Conservation (phyloP, 1,284 basidiomycete species). For the Irpex sp. region DNA sequence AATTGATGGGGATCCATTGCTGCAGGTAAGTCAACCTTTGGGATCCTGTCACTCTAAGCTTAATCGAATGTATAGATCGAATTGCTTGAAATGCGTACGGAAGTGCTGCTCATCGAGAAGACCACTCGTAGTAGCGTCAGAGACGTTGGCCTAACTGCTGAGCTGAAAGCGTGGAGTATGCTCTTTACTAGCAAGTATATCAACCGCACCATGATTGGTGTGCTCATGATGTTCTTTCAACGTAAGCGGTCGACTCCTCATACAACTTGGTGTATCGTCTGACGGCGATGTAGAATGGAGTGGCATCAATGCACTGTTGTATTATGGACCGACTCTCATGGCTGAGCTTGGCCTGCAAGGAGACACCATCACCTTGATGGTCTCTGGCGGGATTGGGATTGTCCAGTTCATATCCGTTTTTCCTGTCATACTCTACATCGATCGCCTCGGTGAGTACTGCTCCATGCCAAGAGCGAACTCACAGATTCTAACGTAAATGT, state of each 20-base stretch:
- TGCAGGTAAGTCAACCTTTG: slow-evolving; percentile 39
- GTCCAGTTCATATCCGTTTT: slow-evolving; percentile 74
- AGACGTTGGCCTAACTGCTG: slow-evolving; percentile 28
- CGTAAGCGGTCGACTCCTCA: slow-evolving; percentile 40
- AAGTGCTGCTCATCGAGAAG: slow-evolving; percentile 46
- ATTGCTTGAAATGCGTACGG: slow-evolving; percentile 69
- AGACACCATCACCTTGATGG: slow-evolving; percentile 53
- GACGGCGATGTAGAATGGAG: slow-evolving; percentile 60
- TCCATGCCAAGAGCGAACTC: background rate
- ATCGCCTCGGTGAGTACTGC: slow-evolving; percentile 56
- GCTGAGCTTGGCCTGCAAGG: slow-evolving; percentile 56
- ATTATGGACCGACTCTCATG: slow-evolving; percentile 77
- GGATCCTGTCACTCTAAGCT: background rate
- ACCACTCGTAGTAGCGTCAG: slow-evolving; percentile 21
- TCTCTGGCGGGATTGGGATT: slow-evolving; percentile 77
- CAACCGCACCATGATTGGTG: slow-evolving; percentile 61
- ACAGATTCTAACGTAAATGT: background rate
- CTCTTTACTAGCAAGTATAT: slow-evolving; percentile 52
- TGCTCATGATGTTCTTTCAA: slow-evolving; percentile 77
- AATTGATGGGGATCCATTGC: slow-evolving; percentile 43
- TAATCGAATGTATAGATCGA: slow-evolving; percentile 46
- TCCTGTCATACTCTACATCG: slow-evolving; percentile 70
- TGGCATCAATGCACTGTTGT: slow-evolving; percentile 77
- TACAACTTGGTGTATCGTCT: background rate
- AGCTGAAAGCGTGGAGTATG: slow-evolving; percentile 48